Evolutionary conservation across 2,329 filamentous ascomycete genomes (phyloP), one percentile per base, ranked within the genome.

Genomic region (Exophiala bonariae): DNA sequence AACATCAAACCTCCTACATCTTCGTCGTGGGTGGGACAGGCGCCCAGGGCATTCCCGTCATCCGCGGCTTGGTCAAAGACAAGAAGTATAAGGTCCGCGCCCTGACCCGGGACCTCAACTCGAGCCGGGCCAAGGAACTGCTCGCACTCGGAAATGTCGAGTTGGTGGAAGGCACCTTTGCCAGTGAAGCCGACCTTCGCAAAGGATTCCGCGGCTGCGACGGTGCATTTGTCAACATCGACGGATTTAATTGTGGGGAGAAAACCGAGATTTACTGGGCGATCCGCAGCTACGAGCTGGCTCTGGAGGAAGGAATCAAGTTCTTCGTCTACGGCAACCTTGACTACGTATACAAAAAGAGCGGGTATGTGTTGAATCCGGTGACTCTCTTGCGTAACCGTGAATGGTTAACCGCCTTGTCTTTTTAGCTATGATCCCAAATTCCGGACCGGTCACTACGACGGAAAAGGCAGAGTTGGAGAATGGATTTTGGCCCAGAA

Each of bases 171-270:
- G 78, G 78, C 22, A 73, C 69, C 2, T 75, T 78, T 50, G 71
- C 72, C 16, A 70, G 66, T 31, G 76, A 79, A 54, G 48, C 54
- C 0, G 61, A 66, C 47, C 69, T 79, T 0, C 71, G 72, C 13
- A 59, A 62, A 1, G 73, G 71, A 0, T 74, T 77, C 55, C 55
- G 57, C 8, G 73, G 70, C 4, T 72, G 70, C 37, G 68, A 71
- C 53, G 72, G 70, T n/a, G 75, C 75, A 3, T 80, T 75, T 52
- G 63, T 80, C 38, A 80, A 80, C 56, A 73, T 77, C 33, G 77
- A 80, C 52, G 74, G 75, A 11, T 79, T 78, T 60, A 78, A 76
- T 49, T 63, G 64, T 18, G 77, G 76, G 26, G 76, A 79, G 60
- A 79, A 78, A 56, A 66, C 66, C 0, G 76, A 80, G 58, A 70